Base-by-base conservation (phyloP, 805 yeast genomes). In the Nakazawaea wyomingensis region DNA sequence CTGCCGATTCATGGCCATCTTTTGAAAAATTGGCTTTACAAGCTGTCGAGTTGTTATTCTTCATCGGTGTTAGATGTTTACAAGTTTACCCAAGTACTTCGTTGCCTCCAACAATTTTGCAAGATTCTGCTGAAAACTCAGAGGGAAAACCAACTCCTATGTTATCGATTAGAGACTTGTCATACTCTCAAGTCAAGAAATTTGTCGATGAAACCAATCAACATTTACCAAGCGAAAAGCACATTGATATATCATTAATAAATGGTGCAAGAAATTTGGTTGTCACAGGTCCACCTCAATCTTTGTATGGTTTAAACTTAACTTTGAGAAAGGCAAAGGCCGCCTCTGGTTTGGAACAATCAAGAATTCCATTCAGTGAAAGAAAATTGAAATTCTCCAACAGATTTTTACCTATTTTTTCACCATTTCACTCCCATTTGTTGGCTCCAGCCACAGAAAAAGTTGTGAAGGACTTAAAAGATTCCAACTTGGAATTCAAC, bases 131-230 rank as follows among this genome's bases (percentile, higher is more conserved):
- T 60, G 95, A 87, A 57, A 82, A 88, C 60, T 91, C 91, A 55
- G 99, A 93, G 71, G 99, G 99, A 55, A 74, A 78, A 55, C 99
- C 99, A 50, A 84, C 95, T 52, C 99, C 99, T 53, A 93, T 93
- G 99, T 78, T 93, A 62, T 85, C 97, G 9, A 77, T 93, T 49
- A 82, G 96, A 64, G 96, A 90, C 63, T 75, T 93, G 59, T 76
- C 95, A 17, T 69, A 74, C 53, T 81, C 77, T 34, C 90, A 87
- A 67, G 93, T 91, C 45, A 82, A 88, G 64, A 64, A 62, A 44
- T 88, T 74, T 60, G 85, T 93, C 52, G 84, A 82, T 49, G 79
- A 78, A 64, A 93, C 99, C 47, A 93, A 93, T 69, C 79, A 84
- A 60, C 98, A 90, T 68, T 77, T 93, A 68, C 97, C 99, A 54